Evolutionary conservation across 768 basidiomycete genomes (phyloP).

Genomic region (Solioccasus polychromus): DNA sequence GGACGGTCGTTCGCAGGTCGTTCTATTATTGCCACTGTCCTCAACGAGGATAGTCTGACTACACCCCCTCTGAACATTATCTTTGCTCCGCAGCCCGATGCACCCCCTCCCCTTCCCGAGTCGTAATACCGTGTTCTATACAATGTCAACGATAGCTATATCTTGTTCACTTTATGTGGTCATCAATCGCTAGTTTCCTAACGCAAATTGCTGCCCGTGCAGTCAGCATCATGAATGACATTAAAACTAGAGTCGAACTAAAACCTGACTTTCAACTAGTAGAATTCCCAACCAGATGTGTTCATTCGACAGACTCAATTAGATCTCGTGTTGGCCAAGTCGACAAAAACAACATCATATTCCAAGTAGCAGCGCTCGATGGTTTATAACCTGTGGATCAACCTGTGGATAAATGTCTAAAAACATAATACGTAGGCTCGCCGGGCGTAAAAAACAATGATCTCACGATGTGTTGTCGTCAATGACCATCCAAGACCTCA

Average conservation of each 20-base stretch:
- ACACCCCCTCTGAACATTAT: conserved; percentile 80
- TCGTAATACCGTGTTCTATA: conserved; percentile 19
- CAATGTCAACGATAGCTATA: conserved; percentile 13
- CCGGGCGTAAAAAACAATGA: neutral
- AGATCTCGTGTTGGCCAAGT: too few relatives aligned
- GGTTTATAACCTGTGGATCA: too few relatives aligned
- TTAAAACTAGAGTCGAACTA: too few relatives aligned
- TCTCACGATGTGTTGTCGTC: neutral
- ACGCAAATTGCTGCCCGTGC: neutral
- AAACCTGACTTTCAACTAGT: too few relatives aligned
- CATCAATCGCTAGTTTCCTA: conserved; percentile 1
- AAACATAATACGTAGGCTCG: neutral
- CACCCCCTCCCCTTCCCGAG: conserved; percentile 70
- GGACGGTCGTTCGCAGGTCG: conserved; percentile 86
- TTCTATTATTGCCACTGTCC: conserved; percentile 81
- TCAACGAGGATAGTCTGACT: conserved; percentile 81
- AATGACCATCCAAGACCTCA: neutral
- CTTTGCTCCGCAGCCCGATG: conserved; percentile 81
- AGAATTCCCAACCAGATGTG: too few relatives aligned
- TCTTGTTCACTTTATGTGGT: conserved; percentile 23
- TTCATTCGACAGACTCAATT: too few relatives aligned
- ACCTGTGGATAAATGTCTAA: too few relatives aligned
- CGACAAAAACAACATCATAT: too few relatives aligned
- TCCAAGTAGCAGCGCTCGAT: too few relatives aligned
- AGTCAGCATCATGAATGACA: too few relatives aligned